A percentile compares a stretch with the other conserved stretches of the same genome.
Evolutionary conservation across 768 basidiomycete genomes (phyloP).

Genomic region (Hemileccinum impolitum): DNA sequence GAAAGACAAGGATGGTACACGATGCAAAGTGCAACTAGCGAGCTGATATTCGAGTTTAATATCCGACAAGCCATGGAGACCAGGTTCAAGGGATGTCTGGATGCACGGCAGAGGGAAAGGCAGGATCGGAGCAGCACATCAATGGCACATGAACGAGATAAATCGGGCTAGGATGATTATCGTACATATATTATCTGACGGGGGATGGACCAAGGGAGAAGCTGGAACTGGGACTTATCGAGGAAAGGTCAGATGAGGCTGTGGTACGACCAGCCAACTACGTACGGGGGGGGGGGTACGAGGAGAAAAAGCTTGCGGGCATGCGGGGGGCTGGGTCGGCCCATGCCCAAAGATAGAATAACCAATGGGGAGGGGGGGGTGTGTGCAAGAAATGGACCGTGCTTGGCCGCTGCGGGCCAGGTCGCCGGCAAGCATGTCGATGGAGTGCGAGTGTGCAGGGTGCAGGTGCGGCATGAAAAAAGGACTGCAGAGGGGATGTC

Average conservation of each 20-base stretch:
- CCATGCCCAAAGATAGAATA: no score
- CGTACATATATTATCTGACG: neutral
- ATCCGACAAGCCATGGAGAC: constrained; percentile 16
- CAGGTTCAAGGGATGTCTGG: no score
- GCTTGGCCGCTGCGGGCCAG: neutral
- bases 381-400: neutral
- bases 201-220: constrained; percentile 14
- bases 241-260: neutral
- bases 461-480: neutral
- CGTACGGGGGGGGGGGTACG: no score
- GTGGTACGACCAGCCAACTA: no score
- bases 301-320: no score
- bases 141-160: neutral
- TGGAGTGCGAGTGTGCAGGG: no score
- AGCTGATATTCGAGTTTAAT: constrained; percentile 16
- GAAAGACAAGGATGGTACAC: constrained; percentile 2
- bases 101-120: no score
- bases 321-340: no score
- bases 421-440: no score
- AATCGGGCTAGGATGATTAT: neutral
- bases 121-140: no score
- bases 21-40: constrained; percentile 4
- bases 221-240: neutral
- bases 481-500: no score
- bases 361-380: neutral